Base-by-base conservation (phyloP, 2,329 filamentous ascomycete species). In the Aspergillus neotritici region DNA sequence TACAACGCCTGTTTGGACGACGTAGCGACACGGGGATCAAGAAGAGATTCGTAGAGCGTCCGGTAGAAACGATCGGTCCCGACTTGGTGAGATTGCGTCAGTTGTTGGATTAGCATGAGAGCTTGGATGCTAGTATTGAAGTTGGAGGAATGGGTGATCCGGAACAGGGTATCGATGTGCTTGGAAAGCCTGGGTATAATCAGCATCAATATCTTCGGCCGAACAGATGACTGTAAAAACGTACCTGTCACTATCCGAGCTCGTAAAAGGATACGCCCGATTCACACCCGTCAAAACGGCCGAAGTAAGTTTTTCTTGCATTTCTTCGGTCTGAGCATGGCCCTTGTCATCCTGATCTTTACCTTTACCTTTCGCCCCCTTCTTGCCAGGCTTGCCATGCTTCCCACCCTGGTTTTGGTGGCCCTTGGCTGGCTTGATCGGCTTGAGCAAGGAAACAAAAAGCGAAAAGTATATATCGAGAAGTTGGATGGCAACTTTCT, bases 41-140 rank as follows among this genome's bases (percentile, higher is more conserved):
- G 71, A 16, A 98, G 75, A 6, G 90, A 96, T 68, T 98, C 93
- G 66, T 98, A 98, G 2, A 98, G 73, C 8, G 90, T 95, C 39
- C 89, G 80, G 71, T 97, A 98, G 71, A 95, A 98, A 48, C 93
- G 80, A 59, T 98, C 93, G 10, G 84, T 83, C 4, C 85, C 84
- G 41, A 91, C 75, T 57, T 90, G 84, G 62, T 93, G 88, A 3
- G 83, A 80, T 1, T 82, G 75, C 1, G 89, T 87, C 21, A 98
- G 78, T 64, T 97, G 93, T 63, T 97, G 93, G 53, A 98, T 94
- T 37, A 98, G 74, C 70, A 95, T 85, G 52, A 98, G 78, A 29
- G 93, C 91, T 67, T 98, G 93, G 31, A 98, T 87, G 62, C 89
- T 93, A 1, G 93, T 98, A 70, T 97, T 98, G 77, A 98, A 97